Percentiles rank a stretch among this genome's conserved stretches.
Evolutionary conservation across 768 basidiomycete genomes (phyloP).

Genomic region (Auriscalpium vulgare): DNA sequence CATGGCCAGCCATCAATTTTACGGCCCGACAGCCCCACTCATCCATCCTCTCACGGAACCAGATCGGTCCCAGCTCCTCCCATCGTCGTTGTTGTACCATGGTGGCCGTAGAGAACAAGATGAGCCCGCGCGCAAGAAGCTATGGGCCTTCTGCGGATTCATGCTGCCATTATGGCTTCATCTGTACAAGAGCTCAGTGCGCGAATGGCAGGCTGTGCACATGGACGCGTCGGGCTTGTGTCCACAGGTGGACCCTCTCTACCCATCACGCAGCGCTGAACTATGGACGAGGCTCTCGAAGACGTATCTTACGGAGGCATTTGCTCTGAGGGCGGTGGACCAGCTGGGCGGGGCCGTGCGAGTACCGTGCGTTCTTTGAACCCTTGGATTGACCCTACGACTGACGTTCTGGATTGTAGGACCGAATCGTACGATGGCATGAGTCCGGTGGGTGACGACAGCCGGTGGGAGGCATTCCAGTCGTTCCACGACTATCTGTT

Average conservation of each 20-base stretch:
- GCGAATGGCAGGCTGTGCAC: too few species aligned
- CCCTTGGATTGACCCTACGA: too few species aligned
- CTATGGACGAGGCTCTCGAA: conserved; percentile 25
- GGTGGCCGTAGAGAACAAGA: too few species aligned
- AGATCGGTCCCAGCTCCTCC: too few species aligned
- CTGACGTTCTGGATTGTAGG: conserved; percentile 18
- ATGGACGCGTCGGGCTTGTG: background rate
- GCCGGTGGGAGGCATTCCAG: conserved; percentile 33
- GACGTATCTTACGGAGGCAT: conserved; percentile 25
- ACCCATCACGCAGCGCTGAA: conserved; percentile 22
- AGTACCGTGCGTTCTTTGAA: conserved; percentile 24
- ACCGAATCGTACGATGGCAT: conserved; percentile 46
- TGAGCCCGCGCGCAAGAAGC: too few species aligned
- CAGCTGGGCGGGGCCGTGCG: conserved; percentile 33
- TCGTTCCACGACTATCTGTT: conserved; percentile 34
- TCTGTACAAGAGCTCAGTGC: too few species aligned
- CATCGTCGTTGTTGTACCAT: too few species aligned
- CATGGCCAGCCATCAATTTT: too few species aligned
- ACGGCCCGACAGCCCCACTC: too few species aligned
- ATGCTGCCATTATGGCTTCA: too few species aligned
- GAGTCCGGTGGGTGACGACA: conserved; percentile 38
- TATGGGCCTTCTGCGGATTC: too few species aligned
- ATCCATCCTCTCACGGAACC: too few species aligned
- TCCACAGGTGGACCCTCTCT: conserved; percentile 22
- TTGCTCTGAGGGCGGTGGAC: conserved; percentile 26